Conservation (phyloP, 768 basidiomycete species). For the Pleurotus eryngii region DNA sequence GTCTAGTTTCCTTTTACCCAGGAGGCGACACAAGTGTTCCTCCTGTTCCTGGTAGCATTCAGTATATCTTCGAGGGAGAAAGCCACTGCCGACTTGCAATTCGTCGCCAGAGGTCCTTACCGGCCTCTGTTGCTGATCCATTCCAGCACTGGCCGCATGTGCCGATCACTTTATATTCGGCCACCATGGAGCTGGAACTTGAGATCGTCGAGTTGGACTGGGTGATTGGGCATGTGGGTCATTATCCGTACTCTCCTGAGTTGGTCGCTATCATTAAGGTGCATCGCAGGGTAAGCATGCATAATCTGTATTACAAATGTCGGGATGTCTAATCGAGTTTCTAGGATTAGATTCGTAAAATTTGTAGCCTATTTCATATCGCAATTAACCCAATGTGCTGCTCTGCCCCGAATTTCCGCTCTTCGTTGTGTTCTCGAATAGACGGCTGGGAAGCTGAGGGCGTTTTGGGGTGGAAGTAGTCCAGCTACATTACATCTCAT, state of each 20-base stretch:
- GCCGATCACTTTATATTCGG: constrained; percentile 16
- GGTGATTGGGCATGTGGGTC: constrained; percentile 19
- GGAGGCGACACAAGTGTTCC: constrained; percentile 3
- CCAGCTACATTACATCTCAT: too few relatives aligned
- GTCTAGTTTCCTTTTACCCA: constrained; percentile 7
- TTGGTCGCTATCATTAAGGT: too few relatives aligned
- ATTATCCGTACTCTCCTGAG: constrained; percentile 1
- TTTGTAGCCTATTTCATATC: too few relatives aligned
- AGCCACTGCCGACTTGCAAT: constrained; percentile 10
- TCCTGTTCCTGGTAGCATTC: constrained; percentile 17
- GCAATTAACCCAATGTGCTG: too few relatives aligned
- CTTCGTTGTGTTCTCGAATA: too few relatives aligned
- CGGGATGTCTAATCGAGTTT: too few relatives aligned
- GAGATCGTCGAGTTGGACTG: constrained; percentile 15
- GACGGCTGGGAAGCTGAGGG: too few relatives aligned
- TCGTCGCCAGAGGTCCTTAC: constrained; percentile 10
- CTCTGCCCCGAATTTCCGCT: too few relatives aligned
- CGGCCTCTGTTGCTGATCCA: constrained; percentile 11
- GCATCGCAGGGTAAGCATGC: too few relatives aligned
- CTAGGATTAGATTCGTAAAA: too few relatives aligned
- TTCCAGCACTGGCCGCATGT: constrained; percentile 18
- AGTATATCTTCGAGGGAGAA: constrained; percentile 12
- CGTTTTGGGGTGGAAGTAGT: too few relatives aligned
- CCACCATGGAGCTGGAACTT: constrained; percentile 9
- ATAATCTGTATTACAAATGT: too few relatives aligned